phyloP scores from a whole-genome alignment of 2,329 filamentous ascomycete genomes.

The Exophiala calicioides region DNA sequence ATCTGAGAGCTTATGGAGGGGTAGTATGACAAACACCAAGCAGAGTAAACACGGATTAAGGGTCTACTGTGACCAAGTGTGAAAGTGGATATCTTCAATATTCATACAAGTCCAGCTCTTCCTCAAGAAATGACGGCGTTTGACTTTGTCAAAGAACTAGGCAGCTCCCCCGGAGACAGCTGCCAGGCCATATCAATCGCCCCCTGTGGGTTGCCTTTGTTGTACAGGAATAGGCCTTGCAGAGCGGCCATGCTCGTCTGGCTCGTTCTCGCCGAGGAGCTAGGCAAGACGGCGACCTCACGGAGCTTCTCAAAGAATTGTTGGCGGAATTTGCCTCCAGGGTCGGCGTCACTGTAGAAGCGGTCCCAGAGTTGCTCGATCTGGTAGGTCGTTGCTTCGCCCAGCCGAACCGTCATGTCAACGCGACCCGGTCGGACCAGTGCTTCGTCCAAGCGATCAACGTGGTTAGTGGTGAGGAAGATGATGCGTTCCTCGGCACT shows the following conservation, averaged over 20 bases:
- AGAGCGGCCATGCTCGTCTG: slow-evolving; percentile 84
- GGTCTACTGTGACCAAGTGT: too few species aligned
- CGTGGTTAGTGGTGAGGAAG: slow-evolving; percentile 92
- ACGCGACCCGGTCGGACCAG: slow-evolving; percentile 88
- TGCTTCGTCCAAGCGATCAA: slow-evolving; percentile 80
- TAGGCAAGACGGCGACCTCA: slow-evolving; percentile 68
- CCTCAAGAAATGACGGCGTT: too few species aligned
- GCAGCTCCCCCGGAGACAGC: slow-evolving; percentile 26
- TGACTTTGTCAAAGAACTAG: slow-evolving; percentile 19
- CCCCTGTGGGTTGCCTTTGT: slow-evolving; percentile 86
- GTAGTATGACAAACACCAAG: too few species aligned
- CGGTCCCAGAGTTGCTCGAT: slow-evolving; percentile 87
- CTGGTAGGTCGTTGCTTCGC: slow-evolving; percentile 82
- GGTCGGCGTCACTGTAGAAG: slow-evolving; percentile 85
- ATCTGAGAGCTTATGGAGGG: too few species aligned
- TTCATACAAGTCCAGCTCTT: too few species aligned
- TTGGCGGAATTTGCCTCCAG: slow-evolving; percentile 60
- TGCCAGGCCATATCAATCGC: slow-evolving; percentile 73
- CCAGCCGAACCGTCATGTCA: slow-evolving; percentile 88
- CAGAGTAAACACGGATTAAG: too few species aligned
- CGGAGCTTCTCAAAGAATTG: slow-evolving; percentile 72
- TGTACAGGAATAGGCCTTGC: slow-evolving; percentile 91
- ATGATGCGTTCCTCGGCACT: slow-evolving; percentile 92
- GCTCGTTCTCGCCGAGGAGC: slow-evolving; percentile 31
- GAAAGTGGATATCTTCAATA: too few species aligned